These are phyloP conservation scores for Naganishia onofrii DNA, from an alignment of 768 basidiomycete species.

Conservation along the genomic window DNA sequence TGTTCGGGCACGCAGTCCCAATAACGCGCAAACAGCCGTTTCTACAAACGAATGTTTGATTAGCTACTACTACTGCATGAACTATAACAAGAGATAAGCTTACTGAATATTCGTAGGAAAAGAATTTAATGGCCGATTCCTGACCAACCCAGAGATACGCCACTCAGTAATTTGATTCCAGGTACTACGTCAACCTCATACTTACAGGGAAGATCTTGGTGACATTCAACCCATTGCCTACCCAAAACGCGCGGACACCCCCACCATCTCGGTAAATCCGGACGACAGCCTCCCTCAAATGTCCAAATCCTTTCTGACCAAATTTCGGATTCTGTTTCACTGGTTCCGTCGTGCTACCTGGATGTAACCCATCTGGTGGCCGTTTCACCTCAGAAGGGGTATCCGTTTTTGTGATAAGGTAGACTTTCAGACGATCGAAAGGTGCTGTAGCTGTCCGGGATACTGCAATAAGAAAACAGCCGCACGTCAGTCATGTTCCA, in stretches of 20 bases:
- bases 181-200: neutral
- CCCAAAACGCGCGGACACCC: conserved; percentile 82
- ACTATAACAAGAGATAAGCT: conserved; percentile 42
- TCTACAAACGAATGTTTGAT: conserved; percentile 57
- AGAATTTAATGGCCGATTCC: conserved; percentile 98
- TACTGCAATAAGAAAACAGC: conserved; percentile 57
- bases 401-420: conserved; percentile 70
- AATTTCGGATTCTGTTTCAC: conserved; percentile 55
- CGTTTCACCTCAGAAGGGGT: conserved; percentile 51
- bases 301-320: conserved; percentile 44
- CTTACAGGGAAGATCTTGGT: conserved; percentile 81
- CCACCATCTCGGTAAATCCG: conserved; percentile 89
- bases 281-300: conserved; percentile 68
- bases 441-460: conserved; percentile 95
- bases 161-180: neutral
- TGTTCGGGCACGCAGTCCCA: conserved; percentile 87
- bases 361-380: conserved; percentile 44
- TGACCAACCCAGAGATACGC: conserved; percentile 28
- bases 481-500: too few species aligned
- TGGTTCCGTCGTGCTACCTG: conserved; percentile 53
- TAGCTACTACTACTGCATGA: neutral
- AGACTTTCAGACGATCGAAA: conserved; percentile 93
- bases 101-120: conserved; percentile 88
- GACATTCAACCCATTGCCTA: conserved; percentile 85
- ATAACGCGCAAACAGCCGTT: conserved; percentile 88